A percentile compares a stretch with the other conserved stretches of the same genome.
phyloP scores from a whole-genome alignment of 176 grass and related monocot genomes.

The Aegilops speltoides region DNA sequence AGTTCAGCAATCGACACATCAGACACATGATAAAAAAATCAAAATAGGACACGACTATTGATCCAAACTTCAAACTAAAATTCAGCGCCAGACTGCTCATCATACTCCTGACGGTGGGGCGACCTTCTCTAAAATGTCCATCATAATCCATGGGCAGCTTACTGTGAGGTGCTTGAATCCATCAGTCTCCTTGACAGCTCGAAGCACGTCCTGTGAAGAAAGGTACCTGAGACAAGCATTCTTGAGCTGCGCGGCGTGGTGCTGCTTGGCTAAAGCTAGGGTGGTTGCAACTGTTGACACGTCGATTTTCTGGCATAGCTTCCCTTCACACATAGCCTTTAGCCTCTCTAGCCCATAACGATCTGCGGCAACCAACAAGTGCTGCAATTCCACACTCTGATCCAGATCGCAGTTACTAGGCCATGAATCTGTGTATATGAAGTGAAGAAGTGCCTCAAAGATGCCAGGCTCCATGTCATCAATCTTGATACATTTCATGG shows the following conservation, averaged over 20 bases:
- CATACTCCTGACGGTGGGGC: too few species aligned
- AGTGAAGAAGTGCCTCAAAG: neutral
- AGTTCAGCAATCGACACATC: too few species aligned
- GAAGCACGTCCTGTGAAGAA: too few species aligned
- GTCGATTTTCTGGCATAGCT: neutral
- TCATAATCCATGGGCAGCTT: too few species aligned
- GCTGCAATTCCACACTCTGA: neutral
- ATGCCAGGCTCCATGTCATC: neutral
- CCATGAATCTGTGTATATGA: neutral
- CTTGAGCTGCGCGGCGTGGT: neutral
- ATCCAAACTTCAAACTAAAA: too few species aligned
- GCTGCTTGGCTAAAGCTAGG: neutral
- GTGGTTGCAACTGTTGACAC: neutral
- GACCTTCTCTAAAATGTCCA: too few species aligned
- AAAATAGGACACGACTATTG: too few species aligned
- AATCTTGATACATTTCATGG: neutral
- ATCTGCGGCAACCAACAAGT: neutral
- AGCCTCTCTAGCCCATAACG: neutral
- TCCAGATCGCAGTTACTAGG: neutral
- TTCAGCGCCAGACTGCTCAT: too few species aligned
- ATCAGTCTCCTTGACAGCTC: too few species aligned
- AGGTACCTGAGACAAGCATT: too few species aligned
- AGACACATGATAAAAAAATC: too few species aligned
- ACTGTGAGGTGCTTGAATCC: too few species aligned
- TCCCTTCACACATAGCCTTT: neutral